Conservation (phyloP, 1,284 basidiomycete genomes). For the Heterobasidion irregulare region DNA sequence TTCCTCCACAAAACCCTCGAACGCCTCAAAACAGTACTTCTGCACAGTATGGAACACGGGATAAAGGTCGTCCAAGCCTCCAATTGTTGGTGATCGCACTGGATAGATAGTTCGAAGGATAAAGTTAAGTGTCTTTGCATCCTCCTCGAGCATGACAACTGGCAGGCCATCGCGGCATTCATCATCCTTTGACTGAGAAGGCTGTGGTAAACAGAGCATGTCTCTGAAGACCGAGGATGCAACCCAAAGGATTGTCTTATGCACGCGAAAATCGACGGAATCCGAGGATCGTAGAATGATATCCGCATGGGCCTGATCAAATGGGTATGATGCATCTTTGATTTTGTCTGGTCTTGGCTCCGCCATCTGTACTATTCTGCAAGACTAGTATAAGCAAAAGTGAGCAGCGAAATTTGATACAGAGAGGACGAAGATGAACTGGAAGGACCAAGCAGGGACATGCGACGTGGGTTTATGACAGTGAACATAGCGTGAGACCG, state of each 20-base stretch:
- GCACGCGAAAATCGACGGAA: slow-evolving; percentile 23
- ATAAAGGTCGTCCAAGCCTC: not conserved
- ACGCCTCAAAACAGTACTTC: not conserved
- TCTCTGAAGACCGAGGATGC: slow-evolving; percentile 27
- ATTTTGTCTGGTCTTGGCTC: too few relatives aligned
- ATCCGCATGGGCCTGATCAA: slow-evolving; percentile 15
- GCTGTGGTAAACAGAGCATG: slow-evolving; percentile 20
- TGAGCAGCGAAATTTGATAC: too few relatives aligned
- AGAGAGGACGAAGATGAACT: too few relatives aligned
- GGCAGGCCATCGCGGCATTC: not conserved
- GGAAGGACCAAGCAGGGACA: too few relatives aligned
- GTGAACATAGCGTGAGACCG: too few relatives aligned
- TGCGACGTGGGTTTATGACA: too few relatives aligned
- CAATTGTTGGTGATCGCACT: not conserved
- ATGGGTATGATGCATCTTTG: too few relatives aligned
- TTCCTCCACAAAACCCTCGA: not conserved
- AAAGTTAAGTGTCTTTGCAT: slow-evolving; percentile 1
- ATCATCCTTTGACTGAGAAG: not conserved
- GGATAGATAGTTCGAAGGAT: slow-evolving; percentile 9
- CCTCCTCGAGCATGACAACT: slow-evolving; percentile 4
- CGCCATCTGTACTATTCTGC: too few relatives aligned
- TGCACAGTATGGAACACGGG: not conserved
- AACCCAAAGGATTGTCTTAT: slow-evolving; percentile 22
- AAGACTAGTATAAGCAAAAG: too few relatives aligned
- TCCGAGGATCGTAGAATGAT: slow-evolving; percentile 27